Evolutionary conservation across 257 asterid species (phyloP).

Genomic region (Prunella vulgaris): DNA sequence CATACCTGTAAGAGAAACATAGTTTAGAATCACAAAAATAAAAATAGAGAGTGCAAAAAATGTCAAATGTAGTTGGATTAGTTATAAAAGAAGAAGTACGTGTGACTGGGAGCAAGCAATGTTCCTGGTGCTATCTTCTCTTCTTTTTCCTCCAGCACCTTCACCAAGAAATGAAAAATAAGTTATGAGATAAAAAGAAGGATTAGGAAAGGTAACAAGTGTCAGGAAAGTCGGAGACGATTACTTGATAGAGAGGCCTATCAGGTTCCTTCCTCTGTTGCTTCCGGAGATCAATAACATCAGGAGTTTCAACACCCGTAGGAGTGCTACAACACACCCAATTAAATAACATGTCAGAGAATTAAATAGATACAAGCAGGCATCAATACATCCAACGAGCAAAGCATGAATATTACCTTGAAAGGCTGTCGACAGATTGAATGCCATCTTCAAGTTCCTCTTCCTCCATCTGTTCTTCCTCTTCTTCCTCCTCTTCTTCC

Average conservation of each 20-base stretch:
- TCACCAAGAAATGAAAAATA: constrained; percentile 14
- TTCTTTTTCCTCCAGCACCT: constrained; percentile 96
- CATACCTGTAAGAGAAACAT: constrained; percentile 50
- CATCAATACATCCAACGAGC: neutral
- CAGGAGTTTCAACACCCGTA: constrained; percentile 98
- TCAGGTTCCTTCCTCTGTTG: constrained; percentile 99
- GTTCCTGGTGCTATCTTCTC: constrained; percentile 83
- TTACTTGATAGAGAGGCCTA: constrained; percentile 89
- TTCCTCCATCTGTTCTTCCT: constrained; percentile 75
- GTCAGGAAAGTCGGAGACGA: neutral
- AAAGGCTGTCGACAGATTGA: constrained; percentile 86
- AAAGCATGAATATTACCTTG: constrained; percentile 45
- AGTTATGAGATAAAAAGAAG: constrained; percentile 7
- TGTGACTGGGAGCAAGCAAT: constrained; percentile 75
- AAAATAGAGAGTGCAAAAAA: neutral
- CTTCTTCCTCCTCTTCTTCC: constrained; percentile 71
- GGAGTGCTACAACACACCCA: constrained; percentile 62
- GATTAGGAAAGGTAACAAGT: neutral
- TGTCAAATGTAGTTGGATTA: neutral
- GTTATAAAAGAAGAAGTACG: constrained; percentile 40
- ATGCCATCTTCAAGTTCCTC: constrained; percentile 84
- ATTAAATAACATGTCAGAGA: constrained; percentile 20
- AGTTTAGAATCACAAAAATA: neutral
- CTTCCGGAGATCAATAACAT: constrained; percentile 95
- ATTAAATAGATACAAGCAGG: neutral